These are phyloP conservation scores for Pichia terricola DNA, from an alignment of 1,139 yeast genomes.

Conservation along the genomic window DNA sequence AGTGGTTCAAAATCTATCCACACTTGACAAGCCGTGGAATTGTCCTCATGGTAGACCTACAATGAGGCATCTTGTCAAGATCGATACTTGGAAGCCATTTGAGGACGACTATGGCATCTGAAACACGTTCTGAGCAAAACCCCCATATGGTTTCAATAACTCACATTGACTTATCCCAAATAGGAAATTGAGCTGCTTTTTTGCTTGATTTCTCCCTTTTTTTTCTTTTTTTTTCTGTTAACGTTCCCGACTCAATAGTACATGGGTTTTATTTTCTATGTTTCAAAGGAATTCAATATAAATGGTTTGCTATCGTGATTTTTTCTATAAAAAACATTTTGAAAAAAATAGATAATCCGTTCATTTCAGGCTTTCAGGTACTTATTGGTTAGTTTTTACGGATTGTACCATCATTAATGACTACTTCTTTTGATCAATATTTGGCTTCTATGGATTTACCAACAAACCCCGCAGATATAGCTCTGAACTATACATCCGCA, in stretches of 20 bases:
- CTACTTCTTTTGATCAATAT: neutral
- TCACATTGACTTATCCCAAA: constrained; percentile 19
- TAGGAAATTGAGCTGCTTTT: constrained; percentile 15
- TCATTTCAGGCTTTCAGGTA: no score
- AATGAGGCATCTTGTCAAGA: constrained; percentile 73
- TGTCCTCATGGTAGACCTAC: constrained; percentile 99
- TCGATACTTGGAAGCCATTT: constrained; percentile 40
- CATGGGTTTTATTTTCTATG: no score
- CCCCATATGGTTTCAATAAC: neutral
- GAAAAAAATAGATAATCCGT: no score
- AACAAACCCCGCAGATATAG: constrained; percentile 18
- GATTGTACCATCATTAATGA: no score
- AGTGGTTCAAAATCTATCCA: constrained; percentile 60
- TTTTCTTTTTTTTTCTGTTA: neutral
- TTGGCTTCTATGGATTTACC: constrained; percentile 2
- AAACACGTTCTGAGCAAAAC: neutral
- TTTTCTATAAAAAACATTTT: no score
- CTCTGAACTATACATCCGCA: constrained; percentile 25
- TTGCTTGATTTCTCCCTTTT: neutral
- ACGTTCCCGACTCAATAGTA: neutral
- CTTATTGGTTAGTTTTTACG: no score
- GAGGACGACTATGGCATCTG: constrained; percentile 26
- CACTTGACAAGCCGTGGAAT: constrained; percentile 90
- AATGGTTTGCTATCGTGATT: no score
- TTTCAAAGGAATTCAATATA: no score